Conservation (phyloP, 148 eudicot species). For the Rhododendron ferrugineum region DNA sequence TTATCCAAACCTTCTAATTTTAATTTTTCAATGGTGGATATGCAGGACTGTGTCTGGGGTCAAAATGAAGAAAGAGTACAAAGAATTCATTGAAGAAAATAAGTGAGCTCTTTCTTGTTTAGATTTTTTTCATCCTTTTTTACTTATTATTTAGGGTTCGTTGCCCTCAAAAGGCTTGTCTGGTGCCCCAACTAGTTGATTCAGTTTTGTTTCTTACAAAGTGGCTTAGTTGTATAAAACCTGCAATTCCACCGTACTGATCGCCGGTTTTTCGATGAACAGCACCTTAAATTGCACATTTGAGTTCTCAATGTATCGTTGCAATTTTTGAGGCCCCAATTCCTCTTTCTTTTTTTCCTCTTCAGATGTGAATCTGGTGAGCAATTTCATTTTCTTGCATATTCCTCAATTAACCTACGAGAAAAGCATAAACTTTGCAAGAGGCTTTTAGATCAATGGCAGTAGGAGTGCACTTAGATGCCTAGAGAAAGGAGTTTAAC, state of each 20-base stretch:
- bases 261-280: background rate
- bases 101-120: slow-evolving; percentile 35
- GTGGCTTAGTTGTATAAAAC: slow-evolving; percentile 18
- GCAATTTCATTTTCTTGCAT: background rate
- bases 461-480: background rate
- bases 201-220: slow-evolving; percentile 34
- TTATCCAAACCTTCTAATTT: slow-evolving; percentile 10
- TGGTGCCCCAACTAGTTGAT: slow-evolving; percentile 24
- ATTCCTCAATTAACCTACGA: background rate
- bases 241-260: background rate
- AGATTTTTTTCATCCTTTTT: background rate
- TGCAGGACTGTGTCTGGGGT: slow-evolving; percentile 92
- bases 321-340: slow-evolving; percentile 4
- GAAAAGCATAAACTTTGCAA: background rate
- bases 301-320: slow-evolving; percentile 19
- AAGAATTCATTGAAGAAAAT: slow-evolving; percentile 79
- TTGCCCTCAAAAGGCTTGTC: background rate
- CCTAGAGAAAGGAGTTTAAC: background rate
- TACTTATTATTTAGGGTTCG: background rate
- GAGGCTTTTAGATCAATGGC: background rate
- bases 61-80: slow-evolving; percentile 99
- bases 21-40: slow-evolving; percentile 9
- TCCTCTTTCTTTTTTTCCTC: background rate
- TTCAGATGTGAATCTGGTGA: background rate
- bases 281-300: slow-evolving; percentile 12